phyloP scores from a whole-genome alignment of 2,329 filamentous ascomycete genomes.

The Chrysosphaeria jannelii region DNA sequence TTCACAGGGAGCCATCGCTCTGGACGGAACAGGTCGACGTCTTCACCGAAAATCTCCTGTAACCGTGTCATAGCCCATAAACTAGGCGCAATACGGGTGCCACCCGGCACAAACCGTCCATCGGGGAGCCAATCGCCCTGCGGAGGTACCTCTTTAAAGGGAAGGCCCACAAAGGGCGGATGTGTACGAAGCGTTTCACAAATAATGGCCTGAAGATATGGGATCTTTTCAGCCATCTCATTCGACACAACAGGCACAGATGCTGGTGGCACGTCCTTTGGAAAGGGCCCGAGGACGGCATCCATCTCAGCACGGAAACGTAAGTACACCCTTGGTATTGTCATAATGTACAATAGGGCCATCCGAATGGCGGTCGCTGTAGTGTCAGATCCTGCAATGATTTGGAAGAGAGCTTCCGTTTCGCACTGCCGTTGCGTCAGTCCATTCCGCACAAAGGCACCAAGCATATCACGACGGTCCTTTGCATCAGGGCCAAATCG shows the following conservation, averaged over 20 bases:
- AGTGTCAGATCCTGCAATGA: constrained; percentile 9
- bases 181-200: constrained; percentile 17
- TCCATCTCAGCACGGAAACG: constrained; percentile 10
- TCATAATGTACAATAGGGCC: constrained; percentile 6
- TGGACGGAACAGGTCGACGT: constrained; percentile 14
- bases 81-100: constrained; percentile 11
- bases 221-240: constrained; percentile 10
- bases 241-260: too few relatives aligned
- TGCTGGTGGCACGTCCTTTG: constrained; percentile 1
- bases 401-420: constrained; percentile 14
- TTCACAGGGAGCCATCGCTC: constrained; percentile 13
- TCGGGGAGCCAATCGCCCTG: constrained; percentile 11
- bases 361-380: constrained; percentile 7
- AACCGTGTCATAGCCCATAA: constrained; percentile 9
- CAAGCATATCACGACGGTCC: constrained; percentile 5
- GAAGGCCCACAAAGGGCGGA: constrained; percentile 12
- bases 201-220: constrained; percentile 19
- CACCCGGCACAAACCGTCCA: constrained; percentile 14
- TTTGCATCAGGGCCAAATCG: constrained; percentile 3
- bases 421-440: constrained; percentile 11
- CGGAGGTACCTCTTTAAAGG: constrained; percentile 8
- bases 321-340: constrained; percentile 6
- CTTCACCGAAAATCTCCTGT: constrained; percentile 10
- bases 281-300: constrained; percentile 6
- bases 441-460: constrained; percentile 12